A percentile compares a stretch with the other conserved stretches of the same genome.
phyloP scores from a whole-genome alignment of 805 yeast species.

The Zygosaccharomyces siamensis region DNA sequence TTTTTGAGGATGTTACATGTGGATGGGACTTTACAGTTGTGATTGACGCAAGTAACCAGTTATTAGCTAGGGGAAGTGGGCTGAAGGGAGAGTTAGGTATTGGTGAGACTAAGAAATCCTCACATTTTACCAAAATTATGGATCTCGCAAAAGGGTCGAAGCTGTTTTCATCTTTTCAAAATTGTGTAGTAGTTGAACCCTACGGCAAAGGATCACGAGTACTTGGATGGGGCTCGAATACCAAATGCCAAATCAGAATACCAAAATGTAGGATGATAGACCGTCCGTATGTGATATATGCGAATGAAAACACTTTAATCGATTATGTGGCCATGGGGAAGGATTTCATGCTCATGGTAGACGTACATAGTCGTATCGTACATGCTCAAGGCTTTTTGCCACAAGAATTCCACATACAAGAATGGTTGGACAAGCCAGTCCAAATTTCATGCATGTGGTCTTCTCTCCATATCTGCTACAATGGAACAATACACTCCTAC shows the following conservation, averaged over 20 bases:
- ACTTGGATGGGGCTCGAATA: constrained; percentile 50
- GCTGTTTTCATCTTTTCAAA: constrained; percentile 37
- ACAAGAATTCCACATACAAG: constrained; percentile 10
- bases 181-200: constrained; percentile 64
- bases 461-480: constrained; percentile 48
- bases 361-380: constrained; percentile 13
- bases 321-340: constrained; percentile 29
- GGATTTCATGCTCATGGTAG: constrained; percentile 23
- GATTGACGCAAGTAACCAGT: constrained; percentile 36
- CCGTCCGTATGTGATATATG: constrained; percentile 19
- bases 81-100: constrained; percentile 70
- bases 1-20: constrained; percentile 43
- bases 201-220: constrained; percentile 45
- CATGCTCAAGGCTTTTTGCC: constrained; percentile 20
- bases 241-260: constrained; percentile 43
- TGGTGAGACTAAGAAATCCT: constrained; percentile 26
- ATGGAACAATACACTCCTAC: constrained; percentile 39
- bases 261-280: constrained; percentile 19
- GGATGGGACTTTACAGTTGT: constrained; percentile 78
- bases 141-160: constrained; percentile 6
- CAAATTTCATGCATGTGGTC: constrained; percentile 62
- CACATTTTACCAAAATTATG: constrained; percentile 13
- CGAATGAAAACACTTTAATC: constrained; percentile 8
- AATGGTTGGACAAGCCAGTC: constrained; percentile 12
- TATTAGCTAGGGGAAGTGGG: constrained; percentile 61